Evolutionary conservation across 1,284 basidiomycete species (phyloP).

Genomic region (Serendipita sp.): DNA sequence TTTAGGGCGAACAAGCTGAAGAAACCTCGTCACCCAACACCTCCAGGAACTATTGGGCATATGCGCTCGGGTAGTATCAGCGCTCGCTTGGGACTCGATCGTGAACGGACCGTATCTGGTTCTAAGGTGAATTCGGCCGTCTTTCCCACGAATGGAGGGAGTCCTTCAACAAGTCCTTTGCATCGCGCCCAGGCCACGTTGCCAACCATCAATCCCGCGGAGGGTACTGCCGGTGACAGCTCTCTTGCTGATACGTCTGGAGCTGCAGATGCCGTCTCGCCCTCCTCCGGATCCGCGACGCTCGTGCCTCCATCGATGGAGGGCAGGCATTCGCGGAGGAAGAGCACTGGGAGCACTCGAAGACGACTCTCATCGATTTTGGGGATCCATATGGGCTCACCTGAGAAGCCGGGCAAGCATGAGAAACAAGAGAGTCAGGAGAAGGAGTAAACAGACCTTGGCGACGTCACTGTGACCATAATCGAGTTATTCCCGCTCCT

Average conservation of each 20-base stretch:
- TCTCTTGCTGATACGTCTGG: neutral
- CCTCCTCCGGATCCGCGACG: neutral
- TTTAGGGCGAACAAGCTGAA: neutral
- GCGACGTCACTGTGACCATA: too few relatives aligned
- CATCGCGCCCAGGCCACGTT: neutral
- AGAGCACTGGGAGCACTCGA: neutral
- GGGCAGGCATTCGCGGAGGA: neutral
- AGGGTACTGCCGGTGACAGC: neutral
- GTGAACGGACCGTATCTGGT: neutral
- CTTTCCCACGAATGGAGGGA: neutral
- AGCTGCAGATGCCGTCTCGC: neutral
- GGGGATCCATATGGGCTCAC: neutral
- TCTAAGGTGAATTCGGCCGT: neutral
- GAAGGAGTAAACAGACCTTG: neutral
- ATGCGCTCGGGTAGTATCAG: neutral
- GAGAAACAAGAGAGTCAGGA: neutral
- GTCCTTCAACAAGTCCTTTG: neutral
- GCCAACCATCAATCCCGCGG: neutral
- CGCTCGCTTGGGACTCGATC: neutral
- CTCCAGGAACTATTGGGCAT: neutral
- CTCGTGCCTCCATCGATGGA: neutral
- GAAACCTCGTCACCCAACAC: neutral
- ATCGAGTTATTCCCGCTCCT: too few relatives aligned
- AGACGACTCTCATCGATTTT: neutral
- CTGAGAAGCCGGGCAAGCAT: neutral